Evolutionary conservation across 176 grass and related monocot genomes (phyloP), one percentile per base, ranked within the genome.

Genomic region (Phragmites australis): DNA sequence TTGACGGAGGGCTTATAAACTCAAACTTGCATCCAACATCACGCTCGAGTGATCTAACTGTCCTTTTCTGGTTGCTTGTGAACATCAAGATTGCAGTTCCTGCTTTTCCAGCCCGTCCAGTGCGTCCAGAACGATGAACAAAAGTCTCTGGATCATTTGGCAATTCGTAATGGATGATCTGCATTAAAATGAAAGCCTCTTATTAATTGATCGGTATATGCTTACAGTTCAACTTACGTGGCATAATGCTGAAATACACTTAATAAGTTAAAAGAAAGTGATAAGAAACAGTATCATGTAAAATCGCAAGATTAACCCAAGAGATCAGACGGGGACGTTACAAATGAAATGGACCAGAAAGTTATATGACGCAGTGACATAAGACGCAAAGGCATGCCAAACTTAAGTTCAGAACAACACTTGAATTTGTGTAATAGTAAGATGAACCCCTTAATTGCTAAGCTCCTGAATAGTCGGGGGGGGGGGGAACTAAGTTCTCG

Each of bases 111-210:
- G 96, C 96, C 49, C 96, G 90, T 49, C 96, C 96, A 85, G 96
- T 99, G 52, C 96, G 96, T 16, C 96, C 96, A 75, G 96, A 99
- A 47, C 96, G 96, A 81, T 99, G 96, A 61, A 99, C 96, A 84
- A 99, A 99, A 55, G 96, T 99, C 69, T 99, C 96, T 22, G 96
- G 93, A 67, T 95, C 96, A 69, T 99, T 99, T 58, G 96, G 92
- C 54, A 99, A 76, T 83, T 99, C 96, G 70, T 95, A 99, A 90
- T 99, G 96, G 64, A 99, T 91, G 86, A 99, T 79, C 96, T 99
- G 82, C 66, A 87, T 51, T 27, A 62, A 48, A 64, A 73, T 60
- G 37, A 66, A 76, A 88, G 51, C 25, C 23, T 70, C 57, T 85
- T 50, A 49, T 43, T 72, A 45, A 71, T 71, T 81, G 18, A 74